Evolutionary conservation across 768 basidiomycete genomes (phyloP).

Genomic region (Pilatotrama ljubarskyi): DNA sequence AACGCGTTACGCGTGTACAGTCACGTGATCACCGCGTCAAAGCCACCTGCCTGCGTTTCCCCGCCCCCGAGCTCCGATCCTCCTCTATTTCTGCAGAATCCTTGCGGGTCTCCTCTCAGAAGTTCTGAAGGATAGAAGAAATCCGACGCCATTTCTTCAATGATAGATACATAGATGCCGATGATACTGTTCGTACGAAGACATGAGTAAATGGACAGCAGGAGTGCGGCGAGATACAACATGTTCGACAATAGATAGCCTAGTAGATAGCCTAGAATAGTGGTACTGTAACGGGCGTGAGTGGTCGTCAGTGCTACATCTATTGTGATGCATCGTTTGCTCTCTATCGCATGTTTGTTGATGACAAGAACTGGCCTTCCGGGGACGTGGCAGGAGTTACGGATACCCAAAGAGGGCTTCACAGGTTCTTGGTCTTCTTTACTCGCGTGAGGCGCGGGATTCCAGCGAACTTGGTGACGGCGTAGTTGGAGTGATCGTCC

Average conservation of each 20-base stretch:
- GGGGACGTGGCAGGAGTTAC: too few species aligned
- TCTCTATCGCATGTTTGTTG: background rate
- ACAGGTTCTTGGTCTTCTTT: conserved; percentile 18
- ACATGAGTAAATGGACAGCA: background rate
- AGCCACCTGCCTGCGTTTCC: too few species aligned
- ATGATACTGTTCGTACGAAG: background rate
- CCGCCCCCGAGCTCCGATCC: too few species aligned
- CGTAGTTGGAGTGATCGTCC: conserved; percentile 54
- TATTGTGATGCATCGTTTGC: background rate
- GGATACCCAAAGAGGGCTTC: too few species aligned
- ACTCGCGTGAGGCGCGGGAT: conserved; percentile 41
- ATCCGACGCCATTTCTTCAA: too few species aligned
- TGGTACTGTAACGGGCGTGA: background rate
- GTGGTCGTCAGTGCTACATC: background rate
- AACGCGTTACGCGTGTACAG: conserved; percentile 8
- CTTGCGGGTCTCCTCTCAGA: too few species aligned
- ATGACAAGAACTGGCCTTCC: too few species aligned
- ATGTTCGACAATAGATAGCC: background rate
- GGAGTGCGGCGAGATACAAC: background rate
- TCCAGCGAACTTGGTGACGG: conserved; percentile 41
- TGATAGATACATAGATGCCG: background rate
- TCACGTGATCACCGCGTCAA: conserved; percentile 8
- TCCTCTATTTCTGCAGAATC: too few species aligned
- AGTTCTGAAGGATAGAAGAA: too few species aligned
- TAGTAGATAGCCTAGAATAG: background rate